Evolutionary conservation across 495 filamentous ascomycete species (phyloP), one percentile per base, ranked within the genome.

Genomic region (Neurospora sp.): DNA sequence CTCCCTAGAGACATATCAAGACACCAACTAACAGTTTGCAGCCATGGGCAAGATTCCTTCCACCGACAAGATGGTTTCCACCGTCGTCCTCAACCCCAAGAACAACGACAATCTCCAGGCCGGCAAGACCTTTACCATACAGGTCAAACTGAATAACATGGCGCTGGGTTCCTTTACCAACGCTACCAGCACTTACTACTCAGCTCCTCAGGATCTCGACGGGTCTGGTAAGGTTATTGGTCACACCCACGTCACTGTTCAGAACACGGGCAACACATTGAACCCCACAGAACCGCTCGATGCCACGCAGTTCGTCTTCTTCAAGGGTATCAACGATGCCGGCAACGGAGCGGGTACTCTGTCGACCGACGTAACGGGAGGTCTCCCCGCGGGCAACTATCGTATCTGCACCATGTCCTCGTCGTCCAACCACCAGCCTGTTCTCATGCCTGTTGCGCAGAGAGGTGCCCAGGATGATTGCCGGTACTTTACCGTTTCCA

Each of bases 241-340:
- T 37, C 91, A 93, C 82, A 90, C 88, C 70, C 91, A 93, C 82
- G 86, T 93, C 69, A 92, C 90, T 8, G 82, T 92, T 69, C 91
- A 93, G 79, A 83, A 88, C 72, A 74, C 90, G 40, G 87, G 87
- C 53, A 80, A 82, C 78, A 80, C 76, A 68, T 76, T 86, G 72
- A 87, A 82, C 78, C 88, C 85, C 37, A 83, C 78, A 14, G 76
- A 78, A 22, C 87, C 89, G 53, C 85, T 89, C 1, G 85, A 90
- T 70, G 79, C 89, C 45, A 82, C 76, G n/a, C 81, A 80, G 69
- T 92, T 93, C 73, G 88, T 82, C 71, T 91, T 92, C 83, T 93
- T 93, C 87, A 91, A 92, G 83, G 91, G 91, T 75, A 89, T 93
- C 83, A 92, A 93, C 78, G 90, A 92, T 76, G 85, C 79, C 70